Evolutionary conservation across 2,329 filamentous ascomycete genomes (phyloP).

Genomic region (Tolypocladium pustulatum): DNA sequence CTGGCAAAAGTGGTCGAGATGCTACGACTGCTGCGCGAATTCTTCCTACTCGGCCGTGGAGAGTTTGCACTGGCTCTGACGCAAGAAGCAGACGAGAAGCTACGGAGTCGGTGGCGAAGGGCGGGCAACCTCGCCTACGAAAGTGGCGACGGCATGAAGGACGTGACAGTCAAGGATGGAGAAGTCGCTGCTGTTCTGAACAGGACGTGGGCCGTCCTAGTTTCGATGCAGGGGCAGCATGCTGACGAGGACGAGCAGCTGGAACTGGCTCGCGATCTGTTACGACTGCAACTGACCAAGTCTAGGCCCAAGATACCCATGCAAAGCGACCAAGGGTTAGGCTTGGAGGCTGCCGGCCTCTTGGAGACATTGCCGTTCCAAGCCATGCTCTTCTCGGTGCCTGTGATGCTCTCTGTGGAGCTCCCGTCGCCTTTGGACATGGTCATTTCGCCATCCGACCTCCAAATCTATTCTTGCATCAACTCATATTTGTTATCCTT

Average conservation of each 20-base stretch:
- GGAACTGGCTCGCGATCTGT: slow-evolving; percentile 68
- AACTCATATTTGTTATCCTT: slow-evolving; percentile 82
- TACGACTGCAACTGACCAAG: slow-evolving; percentile 56
- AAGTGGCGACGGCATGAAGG: slow-evolving; percentile 36
- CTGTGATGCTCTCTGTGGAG: slow-evolving; percentile 57
- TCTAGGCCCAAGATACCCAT: slow-evolving; percentile 26
- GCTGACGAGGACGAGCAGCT: slow-evolving; percentile 74
- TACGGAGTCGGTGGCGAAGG: slow-evolving; percentile 62
- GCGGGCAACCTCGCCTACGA: slow-evolving; percentile 48
- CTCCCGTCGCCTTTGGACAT: slow-evolving; percentile 76
- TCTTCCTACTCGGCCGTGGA: slow-evolving; percentile 76
- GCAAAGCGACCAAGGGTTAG: slow-evolving; percentile 24
- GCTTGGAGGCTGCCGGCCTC: slow-evolving; percentile 17
- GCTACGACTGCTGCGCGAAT: slow-evolving; percentile 69
- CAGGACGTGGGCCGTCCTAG: slow-evolving; percentile 69
- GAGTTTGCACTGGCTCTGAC: slow-evolving; percentile 88
- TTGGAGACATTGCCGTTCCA: slow-evolving; percentile 54
- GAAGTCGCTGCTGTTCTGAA: slow-evolving; percentile 70
- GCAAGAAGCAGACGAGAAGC: slow-evolving; percentile 70
- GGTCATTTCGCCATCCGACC: slow-evolving; percentile 67
- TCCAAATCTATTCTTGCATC: slow-evolving; percentile 72
- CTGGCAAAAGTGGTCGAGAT: slow-evolving; percentile 66
- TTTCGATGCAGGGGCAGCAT: slow-evolving; percentile 58
- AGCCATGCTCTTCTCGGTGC: slow-evolving; percentile 71
- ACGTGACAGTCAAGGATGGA: slow-evolving; percentile 67